A percentile compares a stretch with the other conserved stretches of the same genome.
phyloP scores from a whole-genome alignment of 352 stramenopile species.

The Pythium oligandrum region DNA sequence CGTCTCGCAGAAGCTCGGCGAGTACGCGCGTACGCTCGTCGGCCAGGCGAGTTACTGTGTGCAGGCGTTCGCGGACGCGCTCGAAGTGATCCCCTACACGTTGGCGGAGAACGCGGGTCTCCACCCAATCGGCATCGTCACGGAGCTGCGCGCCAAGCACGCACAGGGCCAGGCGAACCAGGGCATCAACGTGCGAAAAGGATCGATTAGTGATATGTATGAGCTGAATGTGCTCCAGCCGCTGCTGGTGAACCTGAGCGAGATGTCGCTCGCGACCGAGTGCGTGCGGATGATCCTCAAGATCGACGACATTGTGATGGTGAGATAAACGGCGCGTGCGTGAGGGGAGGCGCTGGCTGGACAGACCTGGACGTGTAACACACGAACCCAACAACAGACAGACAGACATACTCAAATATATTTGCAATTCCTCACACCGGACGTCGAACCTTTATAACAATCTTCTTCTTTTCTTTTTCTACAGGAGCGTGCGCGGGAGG shows the following conservation, averaged over 20 bases:
- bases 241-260: constrained; percentile 96
- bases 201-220: constrained; percentile 98
- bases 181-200: constrained; percentile 96
- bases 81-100: constrained; percentile 99
- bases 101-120: constrained; percentile 99
- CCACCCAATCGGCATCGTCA: constrained; percentile 99
- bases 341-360: too few relatives aligned
- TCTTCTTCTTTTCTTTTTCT: too few relatives aligned
- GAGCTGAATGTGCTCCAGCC: constrained; percentile 98
- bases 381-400: not conserved
- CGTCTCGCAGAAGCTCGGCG: constrained; percentile 90
- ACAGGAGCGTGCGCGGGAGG: constrained; percentile 15
- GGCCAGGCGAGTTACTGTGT: constrained; percentile 97
- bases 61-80: constrained; percentile 95
- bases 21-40: constrained; percentile 91
- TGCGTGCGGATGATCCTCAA: constrained; percentile 99
- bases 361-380: too few relatives aligned
- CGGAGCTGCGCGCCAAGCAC: constrained; percentile 92
- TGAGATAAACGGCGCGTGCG: constrained; percentile 60
- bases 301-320: constrained; percentile 99
- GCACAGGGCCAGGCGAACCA: constrained; percentile 90
- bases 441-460: too few relatives aligned
- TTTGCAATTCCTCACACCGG: constrained; percentile 1
- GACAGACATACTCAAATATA: constrained; percentile 7
- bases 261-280: constrained; percentile 97